These are phyloP conservation scores for Penicillium odoratum DNA, from an alignment of 495 filamentous ascomycete species.

Conservation along the genomic window DNA sequence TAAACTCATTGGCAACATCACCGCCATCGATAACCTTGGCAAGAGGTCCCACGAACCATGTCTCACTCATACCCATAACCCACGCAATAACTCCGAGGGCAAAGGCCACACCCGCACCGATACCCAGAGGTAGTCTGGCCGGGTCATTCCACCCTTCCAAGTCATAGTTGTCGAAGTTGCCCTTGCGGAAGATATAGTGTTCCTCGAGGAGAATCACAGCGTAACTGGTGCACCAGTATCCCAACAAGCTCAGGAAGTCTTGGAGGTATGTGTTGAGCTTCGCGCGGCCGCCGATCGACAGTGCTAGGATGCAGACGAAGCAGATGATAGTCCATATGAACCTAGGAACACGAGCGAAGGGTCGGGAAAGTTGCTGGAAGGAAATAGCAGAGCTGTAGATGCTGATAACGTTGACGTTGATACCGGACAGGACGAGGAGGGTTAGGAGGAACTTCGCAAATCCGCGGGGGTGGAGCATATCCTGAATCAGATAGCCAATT, in stretches of 20 bases:
- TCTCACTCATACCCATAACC: slow-evolving; percentile 43
- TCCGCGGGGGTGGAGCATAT: slow-evolving; percentile 53
- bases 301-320: slow-evolving; percentile 38
- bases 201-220: slow-evolving; percentile 59
- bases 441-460: slow-evolving; percentile 62
- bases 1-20: slow-evolving; percentile 34
- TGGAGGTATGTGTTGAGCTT: slow-evolving; percentile 41
- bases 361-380: slow-evolving; percentile 41
- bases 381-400: slow-evolving; percentile 44
- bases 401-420: slow-evolving; percentile 42
- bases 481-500: slow-evolving; percentile 58
- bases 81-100: slow-evolving; percentile 35
- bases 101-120: slow-evolving; percentile 32
- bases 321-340: slow-evolving; percentile 44
- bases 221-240: slow-evolving; percentile 61
- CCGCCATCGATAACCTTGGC: slow-evolving; percentile 28
- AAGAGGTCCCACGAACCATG: slow-evolving; percentile 33
- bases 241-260: slow-evolving; percentile 58
- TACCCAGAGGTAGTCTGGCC: slow-evolving; percentile 30
- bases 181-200: slow-evolving; percentile 60
- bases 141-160: slow-evolving; percentile 38
- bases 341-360: slow-evolving; percentile 42
- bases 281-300: slow-evolving; percentile 44
- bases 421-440: slow-evolving; percentile 52
- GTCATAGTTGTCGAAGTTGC: slow-evolving; percentile 43